These are phyloP conservation scores for Phytophthora europaea DNA, from an alignment of 352 stramenopile species.

Conservation along the genomic window DNA sequence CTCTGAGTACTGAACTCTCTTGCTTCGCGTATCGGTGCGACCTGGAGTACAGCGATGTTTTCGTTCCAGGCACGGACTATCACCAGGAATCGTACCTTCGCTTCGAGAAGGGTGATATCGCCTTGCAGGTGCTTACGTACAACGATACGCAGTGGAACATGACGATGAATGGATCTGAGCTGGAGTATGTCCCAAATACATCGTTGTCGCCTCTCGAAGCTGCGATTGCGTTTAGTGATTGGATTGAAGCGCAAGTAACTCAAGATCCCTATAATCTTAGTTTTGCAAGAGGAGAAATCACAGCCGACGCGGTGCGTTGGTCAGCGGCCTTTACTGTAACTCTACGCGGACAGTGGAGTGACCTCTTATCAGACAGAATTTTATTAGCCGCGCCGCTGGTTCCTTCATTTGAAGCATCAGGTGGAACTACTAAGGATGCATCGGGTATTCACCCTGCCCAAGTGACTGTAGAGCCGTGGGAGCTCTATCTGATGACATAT, in stretches of 20 bases:
- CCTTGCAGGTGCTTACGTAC: neutral
- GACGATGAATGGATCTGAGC: neutral
- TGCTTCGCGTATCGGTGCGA: constrained; percentile 1
- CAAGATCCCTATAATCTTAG: neutral
- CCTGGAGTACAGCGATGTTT: neutral
- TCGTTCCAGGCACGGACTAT: neutral
- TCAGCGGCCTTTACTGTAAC: neutral
- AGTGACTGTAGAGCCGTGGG: neutral
- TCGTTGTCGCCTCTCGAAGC: neutral
- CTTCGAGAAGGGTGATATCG: neutral
- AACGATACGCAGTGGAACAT: constrained; percentile 1
- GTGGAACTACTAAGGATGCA: neutral
- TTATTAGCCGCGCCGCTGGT: neutral
- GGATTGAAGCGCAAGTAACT: neutral
- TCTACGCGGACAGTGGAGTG: neutral
- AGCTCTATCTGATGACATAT: neutral
- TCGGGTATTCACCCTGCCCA: neutral
- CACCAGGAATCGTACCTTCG: neutral
- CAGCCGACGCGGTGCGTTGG: neutral
- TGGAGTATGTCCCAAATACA: neutral
- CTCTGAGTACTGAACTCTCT: neutral
- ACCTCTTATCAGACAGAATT: neutral
- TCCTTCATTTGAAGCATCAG: neutral
- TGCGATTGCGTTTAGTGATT: neutral
- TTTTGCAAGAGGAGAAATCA: neutral